Conservation (phyloP, 164 flowering plant genomes). For the Magnolia changhungtana region DNA sequence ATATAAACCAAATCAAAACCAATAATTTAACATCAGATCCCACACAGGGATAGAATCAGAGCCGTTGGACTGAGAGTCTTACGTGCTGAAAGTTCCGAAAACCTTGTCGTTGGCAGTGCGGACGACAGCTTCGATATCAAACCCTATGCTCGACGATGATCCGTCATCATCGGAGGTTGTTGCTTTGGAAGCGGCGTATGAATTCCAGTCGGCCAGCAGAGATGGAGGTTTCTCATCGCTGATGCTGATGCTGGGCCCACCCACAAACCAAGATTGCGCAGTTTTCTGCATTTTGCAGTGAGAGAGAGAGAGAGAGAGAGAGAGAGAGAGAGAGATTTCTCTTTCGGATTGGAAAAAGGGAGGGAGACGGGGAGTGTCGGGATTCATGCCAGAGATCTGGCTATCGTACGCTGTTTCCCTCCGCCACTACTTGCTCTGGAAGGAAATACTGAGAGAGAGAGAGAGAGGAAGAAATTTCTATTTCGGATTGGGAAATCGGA, state of each 20-base stretch:
- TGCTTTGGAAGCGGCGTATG: constrained; percentile 59
- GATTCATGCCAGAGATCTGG: not conserved
- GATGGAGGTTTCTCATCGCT: constrained; percentile 43
- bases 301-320: not conserved
- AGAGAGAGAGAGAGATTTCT: not conserved
- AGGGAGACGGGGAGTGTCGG: not conserved
- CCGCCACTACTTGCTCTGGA: not conserved
- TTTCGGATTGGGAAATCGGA: too few relatives aligned
- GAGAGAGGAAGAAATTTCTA: not conserved
- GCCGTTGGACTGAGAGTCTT: constrained; percentile 15
- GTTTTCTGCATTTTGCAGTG: constrained; percentile 24
- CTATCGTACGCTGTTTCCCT: not conserved
- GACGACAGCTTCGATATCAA: constrained; percentile 83
- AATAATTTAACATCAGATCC: too few relatives aligned
- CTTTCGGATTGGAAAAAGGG: not conserved
- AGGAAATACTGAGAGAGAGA: not conserved
- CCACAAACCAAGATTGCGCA: constrained; percentile 75
- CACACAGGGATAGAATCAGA: too few relatives aligned
- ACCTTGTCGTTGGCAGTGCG: constrained; percentile 84
- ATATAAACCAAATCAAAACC: too few relatives aligned
- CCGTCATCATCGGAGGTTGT: constrained; percentile 21
- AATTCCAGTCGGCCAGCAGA: constrained; percentile 83
- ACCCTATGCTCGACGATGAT: constrained; percentile 33
- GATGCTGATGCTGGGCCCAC: constrained; percentile 22
- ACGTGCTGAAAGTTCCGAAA: constrained; percentile 82